These are phyloP conservation scores for Podospora fimiseda DNA, from an alignment of 495 filamentous ascomycete genomes.

Conservation along the genomic window DNA sequence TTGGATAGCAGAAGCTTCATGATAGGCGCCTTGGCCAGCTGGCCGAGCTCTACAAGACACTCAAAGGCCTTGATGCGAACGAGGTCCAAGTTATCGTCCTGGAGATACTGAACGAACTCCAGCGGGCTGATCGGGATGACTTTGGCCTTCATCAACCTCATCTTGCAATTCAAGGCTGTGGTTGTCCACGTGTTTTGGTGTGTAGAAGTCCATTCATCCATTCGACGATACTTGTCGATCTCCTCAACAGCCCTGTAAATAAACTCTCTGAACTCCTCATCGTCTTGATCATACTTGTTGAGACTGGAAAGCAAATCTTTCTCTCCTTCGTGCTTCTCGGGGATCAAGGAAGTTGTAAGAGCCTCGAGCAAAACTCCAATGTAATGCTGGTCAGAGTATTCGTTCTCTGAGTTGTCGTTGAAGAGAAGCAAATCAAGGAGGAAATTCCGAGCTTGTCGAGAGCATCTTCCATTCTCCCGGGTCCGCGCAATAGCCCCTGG, in stretches of 20 bases:
- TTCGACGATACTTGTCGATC: conserved; percentile 81
- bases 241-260: conserved; percentile 68
- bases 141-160: conserved; percentile 63
- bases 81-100: conserved; percentile 67
- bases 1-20: conserved; percentile 63
- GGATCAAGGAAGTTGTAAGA: conserved; percentile 68
- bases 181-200: conserved; percentile 87
- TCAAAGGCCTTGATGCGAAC: conserved; percentile 80
- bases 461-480: conserved; percentile 71
- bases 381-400: conserved; percentile 82
- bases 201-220: conserved; percentile 89
- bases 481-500: conserved; percentile 71
- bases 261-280: conserved; percentile 42
- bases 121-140: conserved; percentile 55
- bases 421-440: conserved; percentile 81
- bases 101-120: conserved; percentile 75
- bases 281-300: conserved; percentile 33
- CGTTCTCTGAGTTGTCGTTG: conserved; percentile 88
- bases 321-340: conserved; percentile 47
- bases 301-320: conserved; percentile 37
- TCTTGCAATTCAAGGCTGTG: conserved; percentile 73
- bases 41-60: conserved; percentile 70
- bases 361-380: conserved; percentile 74
- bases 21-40: conserved; percentile 55
- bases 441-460: conserved; percentile 66